Evolutionary conservation across 148 eudicot genomes (phyloP).

Genomic region (Fagopyrum tataricum): DNA sequence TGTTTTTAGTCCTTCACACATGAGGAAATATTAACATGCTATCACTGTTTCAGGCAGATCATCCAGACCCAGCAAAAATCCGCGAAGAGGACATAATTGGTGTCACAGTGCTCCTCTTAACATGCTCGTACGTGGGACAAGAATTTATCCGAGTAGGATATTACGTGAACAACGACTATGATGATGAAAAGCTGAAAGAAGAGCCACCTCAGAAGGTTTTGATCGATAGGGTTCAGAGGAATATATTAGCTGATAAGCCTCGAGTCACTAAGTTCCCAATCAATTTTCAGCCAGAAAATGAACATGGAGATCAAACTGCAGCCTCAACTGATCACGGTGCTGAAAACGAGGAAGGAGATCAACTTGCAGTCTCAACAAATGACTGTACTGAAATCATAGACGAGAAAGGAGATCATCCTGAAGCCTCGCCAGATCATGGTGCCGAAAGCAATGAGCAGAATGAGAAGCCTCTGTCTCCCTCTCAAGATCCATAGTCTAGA

Average conservation of each 20-base stretch:
- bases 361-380: conserved; percentile 4
- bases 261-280: conserved; percentile 89
- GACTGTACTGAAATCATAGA: not conserved
- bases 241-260: conserved; percentile 78
- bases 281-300: conserved; percentile 72
- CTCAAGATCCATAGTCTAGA: conserved; percentile 25
- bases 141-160: conserved; percentile 90
- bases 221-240: conserved; percentile 69
- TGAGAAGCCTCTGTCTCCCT: conserved; percentile 10
- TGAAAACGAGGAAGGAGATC: conserved; percentile 31
- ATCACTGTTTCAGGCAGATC: conserved; percentile 57
- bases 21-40: not conserved
- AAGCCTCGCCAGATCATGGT: too few relatives aligned
- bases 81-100: conserved; percentile 89
- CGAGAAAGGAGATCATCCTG: conserved; percentile 25
- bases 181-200: conserved; percentile 70
- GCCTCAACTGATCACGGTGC: conserved; percentile 29
- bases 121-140: conserved; percentile 84
- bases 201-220: conserved; percentile 88
- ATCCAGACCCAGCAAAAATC: conserved; percentile 85
- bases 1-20: not conserved
- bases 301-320: conserved; percentile 50
- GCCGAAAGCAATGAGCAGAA: not conserved
- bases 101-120: conserved; percentile 72
- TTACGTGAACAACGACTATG: conserved; percentile 83